A percentile compares a stretch with the other conserved stretches of the same genome.
Evolutionary conservation across 768 basidiomycete genomes (phyloP).

Genomic region (Tricholoma hemisulphureum): DNA sequence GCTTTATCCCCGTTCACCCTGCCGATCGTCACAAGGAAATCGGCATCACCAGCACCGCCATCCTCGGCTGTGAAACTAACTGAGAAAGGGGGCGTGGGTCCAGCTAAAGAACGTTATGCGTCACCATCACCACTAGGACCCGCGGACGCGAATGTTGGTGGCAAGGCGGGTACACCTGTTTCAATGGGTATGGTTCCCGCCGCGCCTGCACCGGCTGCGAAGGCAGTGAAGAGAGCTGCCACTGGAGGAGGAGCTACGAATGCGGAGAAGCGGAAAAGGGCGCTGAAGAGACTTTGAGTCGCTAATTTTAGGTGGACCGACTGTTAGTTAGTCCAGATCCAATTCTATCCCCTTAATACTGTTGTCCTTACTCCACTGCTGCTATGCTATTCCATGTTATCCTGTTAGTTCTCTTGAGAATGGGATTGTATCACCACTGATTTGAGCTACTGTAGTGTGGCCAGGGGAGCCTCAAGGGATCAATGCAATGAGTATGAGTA

Average conservation of each 20-base stretch:
- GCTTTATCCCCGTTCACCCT: constrained; percentile 35
- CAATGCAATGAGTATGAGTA: no score
- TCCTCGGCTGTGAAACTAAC: constrained; percentile 39
- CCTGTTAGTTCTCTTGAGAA: no score
- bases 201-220: constrained; percentile 41
- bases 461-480: no score
- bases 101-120: constrained; percentile 52
- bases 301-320: background rate
- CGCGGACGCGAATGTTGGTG: constrained; percentile 66
- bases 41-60: constrained; percentile 42
- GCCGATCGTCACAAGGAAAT: constrained; percentile 45
- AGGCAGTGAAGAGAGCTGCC: constrained; percentile 70
- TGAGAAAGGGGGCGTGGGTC: constrained; percentile 38
- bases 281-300: constrained; percentile 68
- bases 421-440: no score
- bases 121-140: constrained; percentile 71
- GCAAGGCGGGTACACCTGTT: constrained; percentile 32
- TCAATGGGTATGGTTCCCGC: constrained; percentile 34
- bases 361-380: no score
- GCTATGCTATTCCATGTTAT: no score
- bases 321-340: no score
- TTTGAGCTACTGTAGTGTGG: no score
- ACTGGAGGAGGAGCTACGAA: constrained; percentile 49
- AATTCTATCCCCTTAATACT: no score
- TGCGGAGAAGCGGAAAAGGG: constrained; percentile 86